Conservation (phyloP, 1,284 basidiomycete genomes). For the Mycosarcoma maydis region DNA sequence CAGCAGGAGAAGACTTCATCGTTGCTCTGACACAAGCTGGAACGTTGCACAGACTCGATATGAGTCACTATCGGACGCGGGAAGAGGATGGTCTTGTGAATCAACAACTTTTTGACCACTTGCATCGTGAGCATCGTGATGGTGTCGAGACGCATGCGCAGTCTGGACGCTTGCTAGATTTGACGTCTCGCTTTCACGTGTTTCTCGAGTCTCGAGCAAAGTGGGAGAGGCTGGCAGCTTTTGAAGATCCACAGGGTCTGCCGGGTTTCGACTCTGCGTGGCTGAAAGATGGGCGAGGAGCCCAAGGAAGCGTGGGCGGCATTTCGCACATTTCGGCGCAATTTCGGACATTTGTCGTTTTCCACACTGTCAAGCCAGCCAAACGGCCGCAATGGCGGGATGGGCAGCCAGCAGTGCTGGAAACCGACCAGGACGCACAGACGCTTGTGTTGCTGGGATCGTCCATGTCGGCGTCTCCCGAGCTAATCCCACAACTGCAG, state of each 20-base stretch:
- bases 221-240: conserved; percentile 16
- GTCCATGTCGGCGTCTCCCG: conserved; percentile 69
- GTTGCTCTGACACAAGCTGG: conserved; percentile 46
- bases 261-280: conserved; percentile 14
- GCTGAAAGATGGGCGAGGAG: conserved; percentile 1
- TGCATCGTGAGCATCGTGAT: no score
- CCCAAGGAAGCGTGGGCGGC: conserved; percentile 21
- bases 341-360: conserved; percentile 80
- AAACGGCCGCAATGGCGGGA: not conserved
- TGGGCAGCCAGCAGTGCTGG: no score
- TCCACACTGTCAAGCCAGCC: conserved; percentile 75
- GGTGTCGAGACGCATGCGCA: no score
- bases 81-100: not conserved
- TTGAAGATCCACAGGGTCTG: conserved; percentile 7
- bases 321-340: conserved; percentile 81
- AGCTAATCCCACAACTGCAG: conserved; percentile 77
- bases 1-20: conserved; percentile 50
- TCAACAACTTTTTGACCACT: not conserved
- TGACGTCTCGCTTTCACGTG: no score
- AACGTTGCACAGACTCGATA: conserved; percentile 32
- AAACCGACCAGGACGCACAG: not conserved
- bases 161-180: no score
- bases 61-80: conserved; percentile 1
- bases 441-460: conserved; percentile 53
- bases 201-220: conserved; percentile 5